Conservation (phyloP, 352 stramenopile genomes). For the Globisporangium mamillatum region DNA sequence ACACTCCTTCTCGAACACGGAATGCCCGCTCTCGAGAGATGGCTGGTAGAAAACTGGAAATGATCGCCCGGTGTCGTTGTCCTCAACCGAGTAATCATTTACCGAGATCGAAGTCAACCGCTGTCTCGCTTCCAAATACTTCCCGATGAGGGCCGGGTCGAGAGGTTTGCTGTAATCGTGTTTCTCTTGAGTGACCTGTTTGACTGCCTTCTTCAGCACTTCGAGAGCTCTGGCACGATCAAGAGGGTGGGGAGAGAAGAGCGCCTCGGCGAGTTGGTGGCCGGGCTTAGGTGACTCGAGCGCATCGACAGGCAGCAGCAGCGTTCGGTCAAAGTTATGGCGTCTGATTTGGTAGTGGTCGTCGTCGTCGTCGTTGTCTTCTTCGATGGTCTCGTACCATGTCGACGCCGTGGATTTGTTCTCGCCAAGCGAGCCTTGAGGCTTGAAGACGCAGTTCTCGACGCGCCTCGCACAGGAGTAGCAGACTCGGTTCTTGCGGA, state of each 20-base stretch:
- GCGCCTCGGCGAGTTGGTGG: conserved; percentile 52
- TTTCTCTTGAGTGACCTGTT: conserved; percentile 32
- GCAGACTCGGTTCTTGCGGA: conserved; percentile 62
- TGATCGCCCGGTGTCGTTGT: conserved; percentile 3
- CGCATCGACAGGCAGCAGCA: conserved; percentile 12
- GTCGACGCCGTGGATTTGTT: conserved; percentile 12
- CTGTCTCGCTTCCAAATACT: conserved; percentile 47
- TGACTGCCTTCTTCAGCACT: conserved; percentile 43
- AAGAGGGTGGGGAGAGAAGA: conserved; percentile 56
- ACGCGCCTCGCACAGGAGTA: conserved; percentile 16
- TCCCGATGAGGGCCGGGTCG: conserved; percentile 44
- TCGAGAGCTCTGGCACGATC: conserved; percentile 52
- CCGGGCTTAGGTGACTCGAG: conserved; percentile 35
- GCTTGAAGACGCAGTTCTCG: not conserved
- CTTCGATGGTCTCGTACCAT: conserved; percentile 10
- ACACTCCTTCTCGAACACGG: not conserved
- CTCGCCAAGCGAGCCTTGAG: conserved; percentile 1
- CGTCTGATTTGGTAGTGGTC: not conserved
- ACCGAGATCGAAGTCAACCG: conserved; percentile 32
- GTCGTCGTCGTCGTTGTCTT: conserved; percentile 11
- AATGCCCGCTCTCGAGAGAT: not conserved
- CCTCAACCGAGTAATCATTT: not conserved
- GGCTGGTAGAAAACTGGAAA: conserved; percentile 12
- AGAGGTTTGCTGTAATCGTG: conserved; percentile 13
- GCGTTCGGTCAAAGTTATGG: conserved; percentile 7